Evolutionary conservation across 371 early-diverging fungal genomes (phyloP), one percentile per base, ranked within the genome.

Genomic region (Choanephora cucurbitarum): DNA sequence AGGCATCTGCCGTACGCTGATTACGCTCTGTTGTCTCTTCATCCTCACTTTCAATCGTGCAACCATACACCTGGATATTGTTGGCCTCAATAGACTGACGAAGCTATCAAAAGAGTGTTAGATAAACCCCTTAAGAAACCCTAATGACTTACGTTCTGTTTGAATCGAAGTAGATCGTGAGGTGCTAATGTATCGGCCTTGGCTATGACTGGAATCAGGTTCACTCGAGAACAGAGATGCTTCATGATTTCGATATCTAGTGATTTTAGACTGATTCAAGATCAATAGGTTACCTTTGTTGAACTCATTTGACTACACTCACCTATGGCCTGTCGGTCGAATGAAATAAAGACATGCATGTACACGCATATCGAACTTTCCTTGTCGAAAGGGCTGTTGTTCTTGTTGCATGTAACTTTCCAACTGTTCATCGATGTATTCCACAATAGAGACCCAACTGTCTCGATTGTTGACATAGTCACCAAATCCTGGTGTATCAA

Each of bases 341-440:
- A 95, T 91, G 66, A 95, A 94, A 82, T 95, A 95, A 22, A 98
- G 70, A 70, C 94, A 93, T 5, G 92, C 94, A 64, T 98, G 88
- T 39, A 91, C 84, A 52, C 90, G 67, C 60, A 83, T 56, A 67
- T 92, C 91, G 49, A 83, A 76, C 43, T 72, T 67, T 40, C 79
- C 70, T 49, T 73, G 61, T 11, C 87, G 69, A 11, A 75, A 60
- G 13, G 78, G 67, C 34, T 78, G 73, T 23, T 71, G 67, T 58
- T 88, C 87, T 52, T 79, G 75, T 67, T 85, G 82, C 83, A 97
- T 86, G 62, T 91, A 92, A 49, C 73, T 83, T 67, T 91, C 92
- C 78, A 94, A 93, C 77, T 95, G 96, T 55, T 93, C 92, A 70
- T 96, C 93, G 55, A 98, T 85, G 70, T 93, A 83, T 28, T 85